These are phyloP conservation scores for Iberis amara DNA, from an alignment of 441 rosid species.

Conservation along the genomic window DNA sequence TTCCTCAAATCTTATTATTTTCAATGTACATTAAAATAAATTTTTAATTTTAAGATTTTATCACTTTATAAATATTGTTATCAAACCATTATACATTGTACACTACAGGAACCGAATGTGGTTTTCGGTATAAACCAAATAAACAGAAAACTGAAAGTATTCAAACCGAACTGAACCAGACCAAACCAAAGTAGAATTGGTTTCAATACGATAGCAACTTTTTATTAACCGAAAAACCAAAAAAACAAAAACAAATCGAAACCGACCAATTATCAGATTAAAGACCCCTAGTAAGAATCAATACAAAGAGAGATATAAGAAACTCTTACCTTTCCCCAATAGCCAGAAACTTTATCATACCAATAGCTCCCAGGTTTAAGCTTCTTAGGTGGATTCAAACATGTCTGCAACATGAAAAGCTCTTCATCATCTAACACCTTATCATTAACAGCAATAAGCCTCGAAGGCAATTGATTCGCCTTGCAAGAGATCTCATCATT, in stretches of 20 bases:
- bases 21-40: too few relatives aligned
- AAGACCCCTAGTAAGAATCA: not conserved
- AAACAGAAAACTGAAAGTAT: too few relatives aligned
- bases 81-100: too few relatives aligned
- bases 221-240: conserved; percentile 3
- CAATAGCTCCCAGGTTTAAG: conserved; percentile 55
- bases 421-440: conserved; percentile 36
- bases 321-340: conserved; percentile 63
- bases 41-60: too few relatives aligned
- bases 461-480: conserved; percentile 51
- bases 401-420: conserved; percentile 42
- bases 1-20: too few relatives aligned
- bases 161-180: too few relatives aligned
- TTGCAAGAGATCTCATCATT: conserved; percentile 38
- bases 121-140: too few relatives aligned
- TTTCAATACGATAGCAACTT: too few relatives aligned
- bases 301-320: conserved; percentile 5
- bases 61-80: too few relatives aligned
- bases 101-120: too few relatives aligned
- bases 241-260: not conserved
- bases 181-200: too few relatives aligned
- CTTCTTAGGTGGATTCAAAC: conserved; percentile 49
- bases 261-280: too few relatives aligned
- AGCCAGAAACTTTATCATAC: conserved; percentile 56
- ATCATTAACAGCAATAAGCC: conserved; percentile 41